Base-by-base conservation (phyloP, 2,329 filamentous ascomycete species). In the Phoma sp. region DNA sequence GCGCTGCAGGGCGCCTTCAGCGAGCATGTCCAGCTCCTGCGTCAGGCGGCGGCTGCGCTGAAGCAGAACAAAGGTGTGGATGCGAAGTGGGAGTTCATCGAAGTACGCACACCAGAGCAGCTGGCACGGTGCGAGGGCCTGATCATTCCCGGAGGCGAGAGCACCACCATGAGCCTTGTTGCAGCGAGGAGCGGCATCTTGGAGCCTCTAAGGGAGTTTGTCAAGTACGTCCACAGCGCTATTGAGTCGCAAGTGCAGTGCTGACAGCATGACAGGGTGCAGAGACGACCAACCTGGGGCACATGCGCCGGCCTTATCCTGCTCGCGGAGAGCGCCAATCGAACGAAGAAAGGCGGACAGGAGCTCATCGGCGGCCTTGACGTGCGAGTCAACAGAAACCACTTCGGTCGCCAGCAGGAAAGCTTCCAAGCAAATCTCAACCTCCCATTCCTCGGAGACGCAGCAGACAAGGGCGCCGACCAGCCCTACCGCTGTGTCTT, bases 291-390 rank as follows among this genome's bases (percentile, higher is more conserved):
- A 9, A 90, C 89, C 23, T 99, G 93, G 93, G 95, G 95, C 52
- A 98, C 95, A 18, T 99, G 95, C 74, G 95, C 95, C 10, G 95
- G 95, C 8, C 83, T 98, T 52, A 97, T 99, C 64, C 80, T 98
- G 43, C 86, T 99, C 44, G 89, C 92, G 2, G 90, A 96, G 68
- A 87, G 89, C 54, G 93, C 92, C 44, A 96, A 93, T 73, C 85
- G 88, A 58, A 92, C 90, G 33, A 98, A 97, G 73, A 87, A 89
- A 67, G 92, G 91, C 38, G 93, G 93, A 0, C 95, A 98, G 75
- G 91, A 96, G 55, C 83, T 98, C 48, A 91, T 99, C 58, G 95
- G 95, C 11, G 95, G 95, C 2, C 82, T 99, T 33, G 88, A 92
- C 68, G 93, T 99, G 32, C 83, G 91, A 40, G 93, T 98, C 29